Conservation (phyloP, 768 basidiomycete genomes). For the Favolaschia claudopus region DNA sequence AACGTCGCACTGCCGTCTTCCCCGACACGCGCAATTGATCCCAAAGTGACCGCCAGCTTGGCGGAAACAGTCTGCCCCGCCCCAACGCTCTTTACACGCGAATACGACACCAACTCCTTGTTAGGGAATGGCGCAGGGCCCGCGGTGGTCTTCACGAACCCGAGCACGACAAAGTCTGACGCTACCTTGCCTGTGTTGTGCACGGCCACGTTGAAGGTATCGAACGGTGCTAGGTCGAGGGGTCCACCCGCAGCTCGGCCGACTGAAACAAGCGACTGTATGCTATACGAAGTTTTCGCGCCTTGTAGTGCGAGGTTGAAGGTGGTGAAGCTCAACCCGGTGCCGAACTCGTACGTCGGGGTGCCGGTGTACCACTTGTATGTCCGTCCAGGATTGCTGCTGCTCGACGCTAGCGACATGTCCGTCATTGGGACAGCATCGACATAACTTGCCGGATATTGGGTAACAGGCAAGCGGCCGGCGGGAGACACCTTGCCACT, state of each 20-base stretch:
- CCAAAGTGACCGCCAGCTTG: constrained; percentile 16
- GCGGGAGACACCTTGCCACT: constrained; percentile 60
- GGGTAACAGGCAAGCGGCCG: constrained; percentile 61
- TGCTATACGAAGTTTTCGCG: constrained; percentile 47
- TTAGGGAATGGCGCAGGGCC: constrained; percentile 61
- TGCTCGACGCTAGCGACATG: constrained; percentile 60
- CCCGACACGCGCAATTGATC: constrained; percentile 19
- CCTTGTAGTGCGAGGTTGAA: constrained; percentile 47
- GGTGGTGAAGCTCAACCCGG: constrained; percentile 61
- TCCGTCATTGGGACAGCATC: constrained; percentile 62
- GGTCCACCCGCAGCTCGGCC: constrained; percentile 26
- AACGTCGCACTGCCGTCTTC: constrained; percentile 17
- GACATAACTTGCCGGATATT: constrained; percentile 59
- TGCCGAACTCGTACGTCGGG: constrained; percentile 61
- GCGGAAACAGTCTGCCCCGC: constrained; percentile 35
- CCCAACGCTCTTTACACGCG: constrained; percentile 45
- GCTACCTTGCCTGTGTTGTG: constrained; percentile 55
- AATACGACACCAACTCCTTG: constrained; percentile 59
- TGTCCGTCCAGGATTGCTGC: constrained; percentile 59
- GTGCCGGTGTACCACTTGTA: constrained; percentile 65
- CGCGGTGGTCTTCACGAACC: constrained; percentile 56
- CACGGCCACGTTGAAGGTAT: constrained; percentile 56
- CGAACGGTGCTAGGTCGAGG: constrained; percentile 55
- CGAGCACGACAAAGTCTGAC: constrained; percentile 63
- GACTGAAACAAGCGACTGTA: constrained; percentile 45